phyloP scores from a whole-genome alignment of 352 stramenopile species.

The Phytophthora ramorum region DNA sequence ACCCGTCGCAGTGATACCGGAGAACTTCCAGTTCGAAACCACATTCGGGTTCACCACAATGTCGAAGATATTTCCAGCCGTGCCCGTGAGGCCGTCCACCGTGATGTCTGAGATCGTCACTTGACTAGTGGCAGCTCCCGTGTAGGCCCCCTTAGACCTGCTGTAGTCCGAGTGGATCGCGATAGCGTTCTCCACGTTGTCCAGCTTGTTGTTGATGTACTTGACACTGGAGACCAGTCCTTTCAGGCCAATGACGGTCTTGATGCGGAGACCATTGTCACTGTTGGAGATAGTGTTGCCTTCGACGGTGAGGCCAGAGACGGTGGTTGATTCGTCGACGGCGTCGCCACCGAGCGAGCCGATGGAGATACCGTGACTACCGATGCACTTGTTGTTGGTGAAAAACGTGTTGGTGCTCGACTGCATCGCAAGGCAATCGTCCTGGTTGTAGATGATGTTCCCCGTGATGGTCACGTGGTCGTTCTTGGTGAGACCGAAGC shows the following conservation, averaged over 20 bases:
- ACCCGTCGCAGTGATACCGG: conserved; percentile 12
- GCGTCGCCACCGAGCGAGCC: conserved; percentile 34
- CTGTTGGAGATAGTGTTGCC: conserved; percentile 42
- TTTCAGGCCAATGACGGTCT: conserved; percentile 37
- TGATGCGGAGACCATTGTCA: conserved; percentile 37
- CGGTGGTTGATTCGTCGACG: conserved; percentile 20
- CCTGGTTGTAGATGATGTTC: conserved; percentile 44
- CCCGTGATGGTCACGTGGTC: conserved; percentile 34
- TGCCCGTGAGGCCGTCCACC: conserved; percentile 26
- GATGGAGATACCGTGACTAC: conserved; percentile 36
- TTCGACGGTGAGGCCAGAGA: conserved; percentile 32
- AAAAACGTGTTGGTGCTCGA: conserved; percentile 15
- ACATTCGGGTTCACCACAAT: conserved; percentile 30
- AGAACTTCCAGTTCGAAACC: conserved; percentile 32
- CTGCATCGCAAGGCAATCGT: conserved; percentile 11
- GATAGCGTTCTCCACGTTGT: conserved; percentile 28
- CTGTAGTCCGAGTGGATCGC: conserved; percentile 30
- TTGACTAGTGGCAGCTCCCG: conserved; percentile 9
- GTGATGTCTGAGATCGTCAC: conserved; percentile 31
- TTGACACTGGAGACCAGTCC: conserved; percentile 25
- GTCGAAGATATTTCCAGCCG: conserved; percentile 28
- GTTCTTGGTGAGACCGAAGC: no score
- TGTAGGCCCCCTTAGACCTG: conserved; percentile 20
- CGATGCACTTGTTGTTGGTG: conserved; percentile 15
- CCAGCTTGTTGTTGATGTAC: conserved; percentile 35